A percentile compares a stretch with the other conserved stretches of the same genome.
phyloP scores from a whole-genome alignment of 192 early-diverging fungal species.

The Backusella morwellensis region DNA sequence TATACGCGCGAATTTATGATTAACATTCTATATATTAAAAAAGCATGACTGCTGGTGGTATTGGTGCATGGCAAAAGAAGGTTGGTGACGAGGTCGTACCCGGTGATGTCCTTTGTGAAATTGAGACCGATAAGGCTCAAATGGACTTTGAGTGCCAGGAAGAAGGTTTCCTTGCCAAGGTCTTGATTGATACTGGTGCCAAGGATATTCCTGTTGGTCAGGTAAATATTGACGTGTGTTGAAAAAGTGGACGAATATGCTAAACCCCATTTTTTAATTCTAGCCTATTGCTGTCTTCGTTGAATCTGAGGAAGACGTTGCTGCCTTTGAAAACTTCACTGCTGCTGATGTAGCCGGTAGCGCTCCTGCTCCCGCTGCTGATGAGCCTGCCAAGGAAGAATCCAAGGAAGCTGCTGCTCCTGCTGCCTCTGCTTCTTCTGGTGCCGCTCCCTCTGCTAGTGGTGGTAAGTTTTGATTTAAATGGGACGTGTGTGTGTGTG shows the following conservation, averaged over 20 bases:
- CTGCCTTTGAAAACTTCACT: constrained; percentile 82
- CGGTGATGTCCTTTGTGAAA: constrained; percentile 93
- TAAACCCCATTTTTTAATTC: not conserved
- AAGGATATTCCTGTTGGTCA: constrained; percentile 87
- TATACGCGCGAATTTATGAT: not conserved
- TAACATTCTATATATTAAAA: not conserved
- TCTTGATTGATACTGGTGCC: constrained; percentile 76
- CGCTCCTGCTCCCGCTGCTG: constrained; percentile 38
- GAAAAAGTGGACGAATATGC: not conserved
- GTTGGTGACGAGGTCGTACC: constrained; percentile 86
- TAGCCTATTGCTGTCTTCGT: constrained; percentile 90
- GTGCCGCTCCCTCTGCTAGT: constrained; percentile 38
- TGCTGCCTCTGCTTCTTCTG: constrained; percentile 8
- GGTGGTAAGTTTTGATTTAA: not conserved
- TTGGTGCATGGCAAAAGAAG: constrained; percentile 92
- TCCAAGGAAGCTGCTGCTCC: constrained; percentile 19
- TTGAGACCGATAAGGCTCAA: constrained; percentile 99
- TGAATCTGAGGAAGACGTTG: constrained; percentile 85
- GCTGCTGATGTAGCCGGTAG: constrained; percentile 48
- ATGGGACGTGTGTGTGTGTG: not conserved
- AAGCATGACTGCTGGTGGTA: constrained; percentile 90
- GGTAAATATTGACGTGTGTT: constrained; percentile 32
- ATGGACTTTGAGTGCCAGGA: constrained; percentile 99
- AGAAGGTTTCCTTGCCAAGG: constrained; percentile 94
- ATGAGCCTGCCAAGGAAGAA: constrained; percentile 30